Evolutionary conservation across 768 basidiomycete species (phyloP).

Genomic region (Agaricus sinodeliciosus): DNA sequence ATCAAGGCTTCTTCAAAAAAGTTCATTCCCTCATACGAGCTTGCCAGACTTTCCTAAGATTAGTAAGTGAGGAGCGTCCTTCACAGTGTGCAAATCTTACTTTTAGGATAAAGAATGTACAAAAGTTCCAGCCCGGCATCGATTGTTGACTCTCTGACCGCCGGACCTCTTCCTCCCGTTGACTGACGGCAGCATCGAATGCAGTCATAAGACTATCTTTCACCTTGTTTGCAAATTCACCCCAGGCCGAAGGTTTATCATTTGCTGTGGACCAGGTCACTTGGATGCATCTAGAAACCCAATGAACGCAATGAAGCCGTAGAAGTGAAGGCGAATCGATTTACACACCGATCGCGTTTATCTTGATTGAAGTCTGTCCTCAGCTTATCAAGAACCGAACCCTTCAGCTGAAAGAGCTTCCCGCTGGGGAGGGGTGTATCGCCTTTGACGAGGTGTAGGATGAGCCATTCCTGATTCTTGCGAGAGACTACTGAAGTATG

Average conservation of each 20-base stretch:
- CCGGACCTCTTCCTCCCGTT: constrained; percentile 85
- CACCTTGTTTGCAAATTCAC: constrained; percentile 79
- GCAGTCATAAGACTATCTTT: constrained; percentile 86
- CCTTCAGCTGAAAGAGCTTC: constrained; percentile 79
- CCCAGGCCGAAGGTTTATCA: constrained; percentile 79
- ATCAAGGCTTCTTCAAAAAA: constrained; percentile 84
- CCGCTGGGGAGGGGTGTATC: constrained; percentile 52
- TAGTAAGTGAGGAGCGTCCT: constrained; percentile 13
- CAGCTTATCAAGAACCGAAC: constrained; percentile 83
- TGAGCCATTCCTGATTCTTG: constrained; percentile 91
- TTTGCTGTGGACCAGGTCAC: constrained; percentile 67
- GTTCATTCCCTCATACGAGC: constrained; percentile 85
- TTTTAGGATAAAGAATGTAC: constrained; percentile 94
- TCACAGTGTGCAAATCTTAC: constrained; percentile 28
- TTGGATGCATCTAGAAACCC: constrained; percentile 62
- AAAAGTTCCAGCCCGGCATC: constrained; percentile 98
- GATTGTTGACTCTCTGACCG: constrained; percentile 84
- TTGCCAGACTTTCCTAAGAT: constrained; percentile 84
- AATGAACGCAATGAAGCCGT: neutral
- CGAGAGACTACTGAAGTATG: constrained; percentile 53
- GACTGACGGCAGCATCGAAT: constrained; percentile 72
- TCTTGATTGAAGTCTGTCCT: constrained; percentile 88
- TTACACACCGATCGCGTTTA: constrained; percentile 71
- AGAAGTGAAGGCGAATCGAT: neutral
- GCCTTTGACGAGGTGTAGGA: constrained; percentile 71